Evolutionary conservation across 1,139 yeast species (phyloP), one percentile per base, ranked within the genome.

Genomic region (Suhomyces anneliseae): DNA sequence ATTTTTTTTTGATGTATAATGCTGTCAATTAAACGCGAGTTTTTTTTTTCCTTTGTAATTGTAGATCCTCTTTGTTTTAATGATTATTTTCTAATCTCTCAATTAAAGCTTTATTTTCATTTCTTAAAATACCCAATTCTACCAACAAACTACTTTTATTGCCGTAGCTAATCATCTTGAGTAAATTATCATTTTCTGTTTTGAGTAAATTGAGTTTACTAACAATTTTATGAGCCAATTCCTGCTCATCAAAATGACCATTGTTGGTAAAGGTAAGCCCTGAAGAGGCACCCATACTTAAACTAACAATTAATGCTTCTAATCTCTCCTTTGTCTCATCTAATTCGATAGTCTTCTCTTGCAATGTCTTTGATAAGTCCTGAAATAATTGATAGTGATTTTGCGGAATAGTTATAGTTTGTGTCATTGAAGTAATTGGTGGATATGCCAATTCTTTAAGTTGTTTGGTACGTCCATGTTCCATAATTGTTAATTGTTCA

Each of bases 211-310:
- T 79, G 51, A 90, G 61, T 53, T 89, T 83, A 43, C 79, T 75
- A 43, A 89, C 73, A 47, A 88, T 80, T 55, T 87, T 85, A 61
- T 90, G 96, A 8, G 93, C 83, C 43, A 89, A 67, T 54, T 88
- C 93, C 55, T 86, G 82, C 41, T 83, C 87, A 58, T 89, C 95
- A 57, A 78, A 83, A 46, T 83, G 72, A 2, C 87, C 87, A 47
- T 68, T 62, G 34, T 70, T 69, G 3, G 81, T 77, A 34, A 70
- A 14, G 65, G 53, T 42, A n/a, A 41, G 38, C 14, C 24, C 27
- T 12, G 15, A 8, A 26, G 44, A 35, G 7, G 42, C 38, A 46
- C 52, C 54, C 57, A 68, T 55, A 34, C 66, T 50, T 36, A 62
- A 49, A 34, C 71, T 62, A 11, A 69, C 71, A 35, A 85, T 60